Base-by-base conservation (phyloP, 2,329 filamentous ascomycete genomes). In the Remersonia thermophila region DNA sequence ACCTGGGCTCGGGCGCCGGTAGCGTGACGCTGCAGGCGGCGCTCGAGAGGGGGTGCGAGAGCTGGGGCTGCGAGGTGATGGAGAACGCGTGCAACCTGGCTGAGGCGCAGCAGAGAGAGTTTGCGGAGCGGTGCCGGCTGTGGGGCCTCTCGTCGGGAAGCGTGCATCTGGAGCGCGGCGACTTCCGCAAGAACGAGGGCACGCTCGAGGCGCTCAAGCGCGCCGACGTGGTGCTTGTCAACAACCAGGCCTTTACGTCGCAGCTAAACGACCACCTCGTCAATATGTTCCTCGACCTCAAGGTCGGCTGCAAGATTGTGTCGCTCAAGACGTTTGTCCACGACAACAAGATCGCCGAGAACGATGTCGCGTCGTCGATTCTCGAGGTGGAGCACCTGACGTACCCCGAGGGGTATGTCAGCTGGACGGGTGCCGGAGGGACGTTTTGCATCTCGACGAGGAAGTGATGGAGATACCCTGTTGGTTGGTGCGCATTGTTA, bases 61-160 rank as follows among this genome's bases (percentile, higher is more conserved):
- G 82, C 57, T 95, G 86, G 80, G 91, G 91, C 18, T 94, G 89
- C 51, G 91, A 98, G 58, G 84, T 93, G 69, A 93, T 95, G 85
- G 71, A 80, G 39, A 93, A 91, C 42, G 84, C 87, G 2, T 87
- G 81, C 62, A 77, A 79, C 38, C 71, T 94, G 23, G 91, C 85
- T 7, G 75, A 81, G 17, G 69, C 77, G 17, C 91, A 96, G 58
- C 71, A 81, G 46, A 68, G 71, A 26, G 91, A 98, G 57, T 94
- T 98, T 49, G 67, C 69, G 39, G 77, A 83, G n/a, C 75, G 91
- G 26, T 89, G 85, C 50, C 76, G 78, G 33, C 74, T 95, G 15
- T 98, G 91, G 91, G 89, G 89, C 9, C 67, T 98, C 39, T 68
- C 73, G 13, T 73, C 83, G 2, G 91, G 91, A 42, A 67, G 73